Evolutionary conservation across 805 yeast genomes (phyloP), one percentile per base, ranked within the genome.

Genomic region (Metschnikowia lunata): DNA sequence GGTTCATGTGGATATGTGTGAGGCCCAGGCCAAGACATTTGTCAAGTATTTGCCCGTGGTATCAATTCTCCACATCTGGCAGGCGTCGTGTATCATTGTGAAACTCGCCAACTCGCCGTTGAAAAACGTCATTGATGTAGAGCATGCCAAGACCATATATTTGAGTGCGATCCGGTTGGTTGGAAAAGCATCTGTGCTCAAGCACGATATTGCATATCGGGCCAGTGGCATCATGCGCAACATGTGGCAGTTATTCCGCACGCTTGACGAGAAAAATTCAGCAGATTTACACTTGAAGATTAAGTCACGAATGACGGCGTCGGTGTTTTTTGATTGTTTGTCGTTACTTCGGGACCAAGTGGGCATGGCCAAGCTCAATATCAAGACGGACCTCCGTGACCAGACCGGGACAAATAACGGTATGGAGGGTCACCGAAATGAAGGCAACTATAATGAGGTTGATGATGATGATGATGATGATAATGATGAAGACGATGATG

Each of bases 181-280:
- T 1, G 76, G 81, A 45, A 80, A 80, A 47, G 95, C 96, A 0
- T 88, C 97, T 0, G 83, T 91, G 27, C 71, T 88, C 55, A 88
- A 88, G 56, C 93, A 90, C 64, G 99, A 91, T 59, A 82, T 93
- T 74, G 88, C 97, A 0, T 88, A 87, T 61, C 76, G 98, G 52
- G 86, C 96, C 0, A 82, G 95, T 37, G 97, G 96, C 8, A 88
- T 93, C 47, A 88, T 93, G 93, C 78, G 85, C 57, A 89, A 89
- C 58, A 83, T 89, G 71, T 91, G 99, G 99, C 87, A 85, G 47
- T 72, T 89, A 47, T 86, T 86, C 63, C 78, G 83, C 40, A 75
- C 83, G 5, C 67, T 89, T 53, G 78, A 81, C 50, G 82, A 78
- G 34, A 79, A 76, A 49, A 62, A 63, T n/a, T 52, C 60, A 45